Percentiles rank a stretch among this genome's conserved stretches.
Conservation (phyloP, 148 eudicot species). For the Chenopodium suecicum region DNA sequence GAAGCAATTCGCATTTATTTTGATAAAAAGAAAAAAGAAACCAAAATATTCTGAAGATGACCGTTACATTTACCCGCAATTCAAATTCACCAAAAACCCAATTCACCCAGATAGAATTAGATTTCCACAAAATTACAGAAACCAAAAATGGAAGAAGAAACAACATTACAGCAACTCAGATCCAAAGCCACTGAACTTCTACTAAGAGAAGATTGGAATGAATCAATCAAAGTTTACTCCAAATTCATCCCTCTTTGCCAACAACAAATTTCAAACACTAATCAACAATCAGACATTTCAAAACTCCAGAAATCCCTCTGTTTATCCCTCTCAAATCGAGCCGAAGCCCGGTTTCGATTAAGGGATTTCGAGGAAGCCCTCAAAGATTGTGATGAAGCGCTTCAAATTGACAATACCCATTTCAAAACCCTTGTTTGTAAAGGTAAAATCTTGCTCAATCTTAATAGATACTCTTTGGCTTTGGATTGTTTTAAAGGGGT, state of each 20-base stretch:
- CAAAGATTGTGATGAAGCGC: conserved; percentile 69
- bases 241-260: conserved; percentile 59
- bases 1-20: background rate
- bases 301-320: conserved; percentile 70
- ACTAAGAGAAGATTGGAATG: conserved; percentile 69
- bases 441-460: conserved; percentile 69
- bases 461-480: conserved; percentile 52
- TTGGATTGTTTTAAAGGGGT: conserved; percentile 59
- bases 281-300: conserved; percentile 30
- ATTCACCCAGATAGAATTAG: background rate
- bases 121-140: background rate
- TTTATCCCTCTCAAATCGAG: conserved; percentile 69
- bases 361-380: conserved; percentile 44
- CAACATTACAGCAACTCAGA: conserved; percentile 57
- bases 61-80: conserved; percentile 43
- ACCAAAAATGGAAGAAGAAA: conserved; percentile 51
- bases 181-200: conserved; percentile 82
- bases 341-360: conserved; percentile 55
- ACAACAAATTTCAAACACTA: conserved; percentile 34
- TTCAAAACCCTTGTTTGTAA: conserved; percentile 75
- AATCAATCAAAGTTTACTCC: conserved; percentile 55
- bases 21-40: no score
- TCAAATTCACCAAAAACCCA: conserved; percentile 26
- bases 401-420: conserved; percentile 51
- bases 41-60: conserved; percentile 20